Evolutionary conservation across 2,329 filamentous ascomycete genomes (phyloP), one percentile per base, ranked within the genome.

Genomic region (Juglanconis sp.): DNA sequence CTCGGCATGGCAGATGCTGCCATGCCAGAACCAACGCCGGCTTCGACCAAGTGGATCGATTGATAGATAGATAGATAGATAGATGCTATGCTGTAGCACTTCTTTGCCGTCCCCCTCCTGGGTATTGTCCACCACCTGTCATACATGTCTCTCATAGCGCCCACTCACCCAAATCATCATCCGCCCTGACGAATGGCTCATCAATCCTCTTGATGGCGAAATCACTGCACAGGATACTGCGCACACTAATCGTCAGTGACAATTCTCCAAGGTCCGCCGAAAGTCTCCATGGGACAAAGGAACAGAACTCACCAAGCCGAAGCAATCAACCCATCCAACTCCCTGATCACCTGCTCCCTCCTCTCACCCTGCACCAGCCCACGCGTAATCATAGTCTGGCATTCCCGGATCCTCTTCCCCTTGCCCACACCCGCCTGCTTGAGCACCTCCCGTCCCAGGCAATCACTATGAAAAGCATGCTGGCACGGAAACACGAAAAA

Each of bases 401-500:
- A 78, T 74, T 97, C 92, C 62, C 86, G 85, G 66, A 99, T 97
- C 66, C 90, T 82, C 72, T 88, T 88, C 15, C 88, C 87, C 74
- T 89, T 91, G 17, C 86, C 88, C 55, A 88, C 79, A 0, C 92
- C 91, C 1, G 89, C 87, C 65, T 92, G 88, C 72, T 94, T 90
- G 56, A 97, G 82, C 1, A 98, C 92, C 70, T 89, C 90, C 68
- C 86, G 88, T 0, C 92, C 94, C 53, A 99, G 77, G 72, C 95
- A 99, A 72, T 99, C 95, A 47, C 91, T 94, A 74, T 99, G 95
- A 70, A 99, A 99, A 3, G 93, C 91, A 75, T 99, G 95, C 78
- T 99, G 95, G 74, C 95, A 99, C 0, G 95, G 95, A 67, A 99
- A 99, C 17, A 99, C 95, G 68, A 98, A 99, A 76, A 99, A 99